Evolutionary conservation across 163 green algal genomes (phyloP), one percentile per base, ranked within the genome.

Genomic region (Scenedesmus sp.): DNA sequence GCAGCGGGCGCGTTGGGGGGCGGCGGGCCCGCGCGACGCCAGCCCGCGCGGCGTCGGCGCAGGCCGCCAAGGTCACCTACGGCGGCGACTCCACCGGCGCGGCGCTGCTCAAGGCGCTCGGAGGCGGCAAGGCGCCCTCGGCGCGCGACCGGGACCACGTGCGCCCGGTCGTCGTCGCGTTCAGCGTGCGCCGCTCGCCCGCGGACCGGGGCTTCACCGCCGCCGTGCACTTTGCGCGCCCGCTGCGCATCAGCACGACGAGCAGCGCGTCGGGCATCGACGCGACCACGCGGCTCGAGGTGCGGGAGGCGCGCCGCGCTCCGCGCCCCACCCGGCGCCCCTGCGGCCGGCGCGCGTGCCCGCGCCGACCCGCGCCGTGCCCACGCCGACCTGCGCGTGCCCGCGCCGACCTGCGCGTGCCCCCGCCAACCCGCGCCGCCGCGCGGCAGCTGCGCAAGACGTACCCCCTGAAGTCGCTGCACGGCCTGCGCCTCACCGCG

Each of bases 391-490:
- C n/a, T n/a, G n/a, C n/a, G n/a, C n/a, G n/a, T n/a, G n/a, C n/a
- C n/a, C n/a, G n/a, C n/a, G n/a, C n/a, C n/a, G n/a, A n/a, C 1
- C 4, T 53, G 60, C 10, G 57, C 2, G 2, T 0, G 7, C 17
- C 3, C 22, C 26, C n/a, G n/a, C n/a, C n/a, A n/a, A n/a, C n/a
- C n/a, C n/a, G n/a, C n/a, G n/a, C n/a, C n/a, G n/a, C n/a, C n/a
- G n/a, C n/a, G n/a, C n/a, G 58, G 24, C 74, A 81, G 74, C 36
- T 81, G 62, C 63, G 74, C 34, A 81, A 81, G 50, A 81, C 22
- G 50, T 81, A 69, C n/a, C 63, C 74, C 1, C 39, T 81, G 18
- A 81, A 81, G 50, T 66, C 34, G 34, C 48, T 81, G 5, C 62
- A 75, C n/a, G 74, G 63, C 63, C 17, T 81, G 14, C 74, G 74